Evolutionary conservation across 1,284 basidiomycete species (phyloP).

Genomic region (Austroboletus olivaceoglutinosus): DNA sequence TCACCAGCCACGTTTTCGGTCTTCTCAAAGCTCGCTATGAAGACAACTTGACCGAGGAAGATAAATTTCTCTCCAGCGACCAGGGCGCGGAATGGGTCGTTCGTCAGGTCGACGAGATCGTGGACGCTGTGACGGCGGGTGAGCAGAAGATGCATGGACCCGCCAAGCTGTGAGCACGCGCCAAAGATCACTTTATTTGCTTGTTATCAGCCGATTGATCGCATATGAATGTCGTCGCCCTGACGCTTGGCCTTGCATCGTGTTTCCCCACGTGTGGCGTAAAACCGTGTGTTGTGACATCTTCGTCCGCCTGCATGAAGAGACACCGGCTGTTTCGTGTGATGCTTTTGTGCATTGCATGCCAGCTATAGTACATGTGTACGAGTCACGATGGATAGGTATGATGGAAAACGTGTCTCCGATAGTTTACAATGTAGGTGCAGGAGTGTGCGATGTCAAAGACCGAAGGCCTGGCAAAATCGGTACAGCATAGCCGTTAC

Average conservation of each 20-base stretch:
- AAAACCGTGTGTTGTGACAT: constrained; percentile 32
- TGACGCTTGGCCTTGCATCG: constrained; percentile 28
- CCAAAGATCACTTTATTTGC: constrained; percentile 19
- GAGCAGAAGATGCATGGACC: constrained; percentile 40
- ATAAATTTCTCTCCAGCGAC: constrained; percentile 84
- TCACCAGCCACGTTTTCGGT: constrained; percentile 91
- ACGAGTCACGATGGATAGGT: constrained; percentile 30
- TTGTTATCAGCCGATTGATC: constrained; percentile 35
- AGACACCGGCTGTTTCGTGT: constrained; percentile 21
- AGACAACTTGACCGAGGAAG: constrained; percentile 65
- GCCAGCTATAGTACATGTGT: constrained; percentile 35
- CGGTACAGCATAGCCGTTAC: constrained; percentile 81
- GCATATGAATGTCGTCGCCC: constrained; percentile 20
- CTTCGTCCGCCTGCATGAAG: constrained; percentile 18
- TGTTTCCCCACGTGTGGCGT: constrained; percentile 36
- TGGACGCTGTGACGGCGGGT: constrained; percentile 63
- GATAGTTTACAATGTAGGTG: constrained; percentile 36
- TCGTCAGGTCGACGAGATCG: constrained; percentile 78
- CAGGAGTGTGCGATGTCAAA: constrained; percentile 41
- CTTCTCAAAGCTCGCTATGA: constrained; percentile 78
- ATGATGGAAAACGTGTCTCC: constrained; percentile 30
- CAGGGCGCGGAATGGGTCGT: constrained; percentile 94
- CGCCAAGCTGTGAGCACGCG: constrained; percentile 58
- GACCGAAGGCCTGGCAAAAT: constrained; percentile 66
- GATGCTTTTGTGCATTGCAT: constrained; percentile 28